A percentile compares a stretch with the other conserved stretches of the same genome.
Conservation (phyloP, 495 filamentous ascomycete genomes). For the Talaromyces liani region DNA sequence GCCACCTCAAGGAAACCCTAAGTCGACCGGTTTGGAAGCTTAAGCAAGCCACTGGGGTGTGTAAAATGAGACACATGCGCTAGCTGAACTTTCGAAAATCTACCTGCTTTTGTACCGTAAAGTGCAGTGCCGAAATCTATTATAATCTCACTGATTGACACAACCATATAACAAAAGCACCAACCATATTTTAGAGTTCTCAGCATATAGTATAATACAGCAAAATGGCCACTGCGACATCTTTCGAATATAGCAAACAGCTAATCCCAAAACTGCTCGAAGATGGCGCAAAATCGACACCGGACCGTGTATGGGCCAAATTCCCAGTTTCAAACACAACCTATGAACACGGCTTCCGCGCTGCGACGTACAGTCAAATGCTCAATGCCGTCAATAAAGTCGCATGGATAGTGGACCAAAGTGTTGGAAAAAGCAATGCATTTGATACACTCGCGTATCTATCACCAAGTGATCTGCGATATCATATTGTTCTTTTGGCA, state of each 20-base stretch:
- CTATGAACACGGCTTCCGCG: conserved; percentile 22
- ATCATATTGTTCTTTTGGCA: background rate
- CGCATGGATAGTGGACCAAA: conserved; percentile 18
- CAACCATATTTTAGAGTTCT: background rate
- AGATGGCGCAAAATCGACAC: conserved; percentile 18
- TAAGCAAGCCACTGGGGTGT: background rate
- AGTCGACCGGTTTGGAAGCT: background rate
- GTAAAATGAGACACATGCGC: background rate
- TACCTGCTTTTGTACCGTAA: no score
- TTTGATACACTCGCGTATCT: background rate
- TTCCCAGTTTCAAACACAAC: conserved; percentile 15
- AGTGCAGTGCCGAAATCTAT: no score
- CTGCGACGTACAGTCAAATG: conserved; percentile 21
- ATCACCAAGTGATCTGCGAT: background rate
- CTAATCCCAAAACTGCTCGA: conserved; percentile 25
- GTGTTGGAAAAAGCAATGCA: conserved; percentile 14
- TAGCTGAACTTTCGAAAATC: background rate
- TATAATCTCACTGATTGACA: background rate
- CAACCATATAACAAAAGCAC: background rate
- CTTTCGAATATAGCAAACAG: conserved; percentile 40
- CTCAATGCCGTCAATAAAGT: conserved; percentile 25
- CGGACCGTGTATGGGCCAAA: conserved; percentile 22
- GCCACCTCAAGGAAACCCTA: no score
- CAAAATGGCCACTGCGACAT: background rate
- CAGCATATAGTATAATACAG: background rate